These are phyloP conservation scores for Sclerotinia borealis DNA, from an alignment of 2,329 filamentous ascomycete species.

Conservation along the genomic window DNA sequence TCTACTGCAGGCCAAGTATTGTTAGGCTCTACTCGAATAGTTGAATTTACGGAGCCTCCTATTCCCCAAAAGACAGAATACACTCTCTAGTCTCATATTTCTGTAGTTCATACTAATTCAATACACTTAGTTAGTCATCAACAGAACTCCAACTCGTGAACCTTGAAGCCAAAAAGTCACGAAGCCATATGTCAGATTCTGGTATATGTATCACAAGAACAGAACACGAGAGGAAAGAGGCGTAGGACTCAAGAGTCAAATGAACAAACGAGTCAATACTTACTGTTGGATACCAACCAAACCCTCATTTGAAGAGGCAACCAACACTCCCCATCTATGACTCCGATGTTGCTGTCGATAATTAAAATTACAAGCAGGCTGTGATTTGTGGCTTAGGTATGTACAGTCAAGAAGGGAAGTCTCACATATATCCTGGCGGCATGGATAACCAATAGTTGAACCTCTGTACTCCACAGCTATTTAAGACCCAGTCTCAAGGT, in stretches of 20 bases:
- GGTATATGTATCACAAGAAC: constrained; percentile 4
- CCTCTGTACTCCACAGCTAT: background rate
- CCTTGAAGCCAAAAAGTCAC: background rate
- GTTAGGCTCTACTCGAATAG: background rate
- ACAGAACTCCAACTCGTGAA: background rate
- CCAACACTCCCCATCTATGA: background rate
- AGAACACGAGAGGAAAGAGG: constrained; percentile 1
- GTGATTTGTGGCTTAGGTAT: background rate
- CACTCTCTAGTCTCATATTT: too few relatives aligned
- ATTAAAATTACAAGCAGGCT: background rate
- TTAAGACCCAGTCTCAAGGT: background rate
- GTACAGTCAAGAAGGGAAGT: background rate
- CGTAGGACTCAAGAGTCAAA: background rate
- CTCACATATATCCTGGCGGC: background rate
- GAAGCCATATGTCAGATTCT: background rate
- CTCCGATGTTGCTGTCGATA: background rate
- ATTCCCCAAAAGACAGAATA: background rate
- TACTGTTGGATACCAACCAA: background rate
- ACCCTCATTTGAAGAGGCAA: background rate
- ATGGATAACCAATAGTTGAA: background rate
- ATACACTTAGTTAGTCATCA: background rate
- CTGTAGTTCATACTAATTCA: background rate
- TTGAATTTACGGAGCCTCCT: background rate
- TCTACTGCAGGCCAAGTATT: background rate
- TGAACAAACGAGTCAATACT: background rate